Conservation (phyloP, 163 green algal genomes). For the Volvox carteri region DNA sequence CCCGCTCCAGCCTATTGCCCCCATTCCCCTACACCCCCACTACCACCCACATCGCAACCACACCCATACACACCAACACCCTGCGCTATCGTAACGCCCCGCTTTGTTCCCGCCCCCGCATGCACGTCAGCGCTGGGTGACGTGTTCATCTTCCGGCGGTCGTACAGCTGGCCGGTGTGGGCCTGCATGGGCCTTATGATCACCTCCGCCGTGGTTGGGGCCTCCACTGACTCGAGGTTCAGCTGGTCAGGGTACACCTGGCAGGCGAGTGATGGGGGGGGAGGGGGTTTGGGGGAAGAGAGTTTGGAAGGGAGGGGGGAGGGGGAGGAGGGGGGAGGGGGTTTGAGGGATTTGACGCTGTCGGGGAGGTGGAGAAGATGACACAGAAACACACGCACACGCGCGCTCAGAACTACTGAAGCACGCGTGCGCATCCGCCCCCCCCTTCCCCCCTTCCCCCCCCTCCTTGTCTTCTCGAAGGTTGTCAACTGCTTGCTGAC, state of each 20-base stretch:
- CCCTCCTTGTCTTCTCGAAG: neutral
- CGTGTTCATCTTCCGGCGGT: slow-evolving; percentile 75
- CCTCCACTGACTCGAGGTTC: slow-evolving; percentile 80
- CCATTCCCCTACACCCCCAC: neutral
- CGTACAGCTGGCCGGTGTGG: slow-evolving; percentile 77
- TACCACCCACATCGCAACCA: neutral
- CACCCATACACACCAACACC: too few relatives aligned
- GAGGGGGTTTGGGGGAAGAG: neutral
- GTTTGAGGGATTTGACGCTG: too few relatives aligned
- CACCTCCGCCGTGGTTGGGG: slow-evolving; percentile 68
- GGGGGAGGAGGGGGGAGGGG: neutral
- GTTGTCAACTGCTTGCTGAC: slow-evolving; percentile 83
- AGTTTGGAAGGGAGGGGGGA: neutral
- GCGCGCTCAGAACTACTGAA: too few relatives aligned
- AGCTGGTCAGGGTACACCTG: slow-evolving; percentile 69
- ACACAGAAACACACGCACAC: too few relatives aligned
- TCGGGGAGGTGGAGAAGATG: too few relatives aligned
- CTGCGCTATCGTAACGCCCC: too few relatives aligned
- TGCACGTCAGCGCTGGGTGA: slow-evolving; percentile 81
- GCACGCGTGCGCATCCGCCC: too few relatives aligned
- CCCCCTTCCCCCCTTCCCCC: too few relatives aligned
- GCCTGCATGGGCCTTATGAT: slow-evolving; percentile 76
- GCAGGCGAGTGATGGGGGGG: neutral
- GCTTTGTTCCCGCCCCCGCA: too few relatives aligned
- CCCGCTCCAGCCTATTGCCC: too few relatives aligned